Conservation (phyloP, 2,329 filamentous ascomycete genomes). For the Phaeomoniella chlamydospora region DNA sequence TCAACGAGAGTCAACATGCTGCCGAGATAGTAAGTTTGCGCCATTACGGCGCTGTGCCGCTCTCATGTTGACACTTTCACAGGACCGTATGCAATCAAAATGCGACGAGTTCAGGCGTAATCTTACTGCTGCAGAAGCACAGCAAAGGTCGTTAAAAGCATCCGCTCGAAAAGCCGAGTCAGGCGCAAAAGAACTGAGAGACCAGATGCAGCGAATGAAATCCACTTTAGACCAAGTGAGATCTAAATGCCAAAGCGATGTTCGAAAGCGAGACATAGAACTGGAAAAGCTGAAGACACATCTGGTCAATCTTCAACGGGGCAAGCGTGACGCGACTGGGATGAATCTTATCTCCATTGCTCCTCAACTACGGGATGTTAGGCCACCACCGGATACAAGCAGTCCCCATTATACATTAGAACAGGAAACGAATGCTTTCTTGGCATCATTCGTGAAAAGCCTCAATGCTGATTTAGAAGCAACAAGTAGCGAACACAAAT, state of each 20-base stretch:
- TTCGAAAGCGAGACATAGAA: slow-evolving; percentile 78
- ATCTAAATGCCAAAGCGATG: slow-evolving; percentile 75
- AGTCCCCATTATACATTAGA: slow-evolving; percentile 55
- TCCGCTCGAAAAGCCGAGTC: slow-evolving; percentile 63
- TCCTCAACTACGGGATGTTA: slow-evolving; percentile 13
- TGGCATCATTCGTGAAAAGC: slow-evolving; percentile 49
- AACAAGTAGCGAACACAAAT: background rate
- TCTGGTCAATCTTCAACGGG: slow-evolving; percentile 53
- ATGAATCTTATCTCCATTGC: slow-evolving; percentile 33
- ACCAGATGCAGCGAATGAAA: slow-evolving; percentile 70
- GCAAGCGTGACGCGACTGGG: slow-evolving; percentile 37
- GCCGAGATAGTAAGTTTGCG: slow-evolving; percentile 44
- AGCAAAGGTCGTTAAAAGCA: slow-evolving; percentile 54
- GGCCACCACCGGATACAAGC: slow-evolving; percentile 20
- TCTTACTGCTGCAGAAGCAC: slow-evolving; percentile 47
- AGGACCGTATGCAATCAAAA: slow-evolving; percentile 35
- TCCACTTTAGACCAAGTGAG: slow-evolving; percentile 68
- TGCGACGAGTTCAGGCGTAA: slow-evolving; percentile 42
- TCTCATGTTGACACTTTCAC: slow-evolving; percentile 21
- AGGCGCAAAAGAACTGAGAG: slow-evolving; percentile 61
- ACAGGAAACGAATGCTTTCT: slow-evolving; percentile 79
- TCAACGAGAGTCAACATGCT: slow-evolving; percentile 59
- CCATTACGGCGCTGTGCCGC: slow-evolving; percentile 39
- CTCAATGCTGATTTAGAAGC: background rate
- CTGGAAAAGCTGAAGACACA: slow-evolving; percentile 82